Evolutionary conservation across 306 rosid species (phyloP), one percentile per base, ranked within the genome.

Genomic region (Pyrus betulifolia): DNA sequence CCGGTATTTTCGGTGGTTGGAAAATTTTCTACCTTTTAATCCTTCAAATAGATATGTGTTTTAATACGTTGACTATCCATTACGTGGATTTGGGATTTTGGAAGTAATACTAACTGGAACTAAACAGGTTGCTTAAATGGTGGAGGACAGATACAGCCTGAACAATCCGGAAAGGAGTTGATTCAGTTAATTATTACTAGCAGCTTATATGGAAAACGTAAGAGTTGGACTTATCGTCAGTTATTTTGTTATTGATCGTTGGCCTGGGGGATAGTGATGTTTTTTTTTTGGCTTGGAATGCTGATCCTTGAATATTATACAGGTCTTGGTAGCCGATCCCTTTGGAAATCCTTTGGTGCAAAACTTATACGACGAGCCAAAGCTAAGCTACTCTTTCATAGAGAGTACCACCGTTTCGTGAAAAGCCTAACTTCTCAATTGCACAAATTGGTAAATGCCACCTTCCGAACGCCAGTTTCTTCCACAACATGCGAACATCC

Each of bases 91-190:
- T 10, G 51, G 27, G 54, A 60, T 11, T 45, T 72, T 25, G 12
- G 42, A 30, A 35, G 30, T 67, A 19, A 57, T 69, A 69, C 42
- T 18, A 35, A 63, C 49, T 5, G 5, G 52, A 64, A 40, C 49
- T 62, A 44, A 19, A 78, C 82, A 95, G 97, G 97, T 85, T 95
- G 99, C 91, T 91, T 95, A 85, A 92, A 95, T 63, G 99, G 99
- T 69, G 99, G 97, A 46, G 99, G 99, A 77, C 99, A 92, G 81
- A 83, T 95, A 74, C 83, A 81, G 84, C 80, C 89, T 11, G 97
- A 97, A 58, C 96, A 88, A 78, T 89, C 97, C 69, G 83, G 85
- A 5, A 95, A 87, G 87, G 86, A 83, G 69, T 78, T 95, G 87
- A 85, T 87, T 77, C 93, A 87, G 79, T 74, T n/a, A n/a, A n/a